A percentile compares a stretch with the other conserved stretches of the same genome.
These are phyloP conservation scores for Cudoniella acicularis DNA, from an alignment of 495 filamentous ascomycete species.

Conservation along the genomic window DNA sequence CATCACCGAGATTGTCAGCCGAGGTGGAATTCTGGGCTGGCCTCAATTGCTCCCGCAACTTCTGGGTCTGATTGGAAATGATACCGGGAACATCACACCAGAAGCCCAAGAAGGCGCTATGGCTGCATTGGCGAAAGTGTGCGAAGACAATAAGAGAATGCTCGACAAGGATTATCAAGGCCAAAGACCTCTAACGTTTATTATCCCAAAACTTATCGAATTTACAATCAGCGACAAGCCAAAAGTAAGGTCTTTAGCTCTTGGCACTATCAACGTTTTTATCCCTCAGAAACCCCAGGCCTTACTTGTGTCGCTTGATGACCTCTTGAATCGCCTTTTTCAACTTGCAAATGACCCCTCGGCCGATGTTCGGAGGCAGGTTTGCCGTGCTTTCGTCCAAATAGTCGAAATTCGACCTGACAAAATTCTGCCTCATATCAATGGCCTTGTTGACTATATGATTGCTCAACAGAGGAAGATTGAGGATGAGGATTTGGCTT, in stretches of 20 bases:
- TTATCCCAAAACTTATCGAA: slow-evolving; percentile 87
- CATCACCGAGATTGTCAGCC: slow-evolving; percentile 87
- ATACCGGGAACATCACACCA: slow-evolving; percentile 58
- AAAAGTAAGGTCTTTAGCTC: slow-evolving; percentile 73
- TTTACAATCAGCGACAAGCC: slow-evolving; percentile 71
- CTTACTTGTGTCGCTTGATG: slow-evolving; percentile 70
- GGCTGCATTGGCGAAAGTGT: slow-evolving; percentile 88
- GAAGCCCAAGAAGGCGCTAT: slow-evolving; percentile 89
- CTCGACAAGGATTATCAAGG: slow-evolving; percentile 84
- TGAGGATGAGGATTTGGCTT: slow-evolving; percentile 85
- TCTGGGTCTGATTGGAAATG: slow-evolving; percentile 69
- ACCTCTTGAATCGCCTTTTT: slow-evolving; percentile 78
- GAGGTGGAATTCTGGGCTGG: slow-evolving; percentile 86
- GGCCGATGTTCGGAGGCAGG: slow-evolving; percentile 79
- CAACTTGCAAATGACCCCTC: slow-evolving; percentile 69
- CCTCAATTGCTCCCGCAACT: slow-evolving; percentile 83
- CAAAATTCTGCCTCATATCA: slow-evolving; percentile 84
- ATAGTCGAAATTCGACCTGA: slow-evolving; percentile 87
- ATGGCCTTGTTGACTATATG: slow-evolving; percentile 89
- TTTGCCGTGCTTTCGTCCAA: slow-evolving; percentile 90
- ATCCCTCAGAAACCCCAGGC: slow-evolving; percentile 75
- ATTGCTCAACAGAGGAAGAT: slow-evolving; percentile 77
- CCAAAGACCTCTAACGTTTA: slow-evolving; percentile 78
- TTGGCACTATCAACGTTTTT: slow-evolving; percentile 87
- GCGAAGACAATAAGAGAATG: slow-evolving; percentile 88